Evolutionary conservation across 1,139 yeast genomes (phyloP), one percentile per base, ranked within the genome.

Genomic region (Insectozyma bohioensis): DNA sequence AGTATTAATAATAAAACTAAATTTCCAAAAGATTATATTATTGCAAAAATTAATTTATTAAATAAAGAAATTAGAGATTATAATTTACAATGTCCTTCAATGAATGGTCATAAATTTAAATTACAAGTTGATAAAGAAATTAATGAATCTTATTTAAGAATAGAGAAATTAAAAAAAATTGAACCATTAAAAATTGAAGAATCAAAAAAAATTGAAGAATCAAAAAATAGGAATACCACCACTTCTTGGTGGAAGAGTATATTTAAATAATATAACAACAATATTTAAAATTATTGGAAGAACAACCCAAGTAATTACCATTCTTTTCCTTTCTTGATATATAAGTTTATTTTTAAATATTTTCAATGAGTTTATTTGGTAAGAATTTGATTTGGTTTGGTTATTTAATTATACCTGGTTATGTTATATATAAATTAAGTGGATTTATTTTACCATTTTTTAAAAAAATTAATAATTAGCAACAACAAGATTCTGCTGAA

Each of bases 21-120:
- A 5, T 35, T 43, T 41, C 40, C 33, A 6, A 37, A 45, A 1
- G 48, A 51, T 27, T 79, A 72, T 43, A 63, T 78, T 21, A 48
- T 54, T 0, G 65, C 68, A 5, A 66, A 74, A 35, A 49, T 83
- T 6, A 61, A 58, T 10, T 50, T 63, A 4, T 54, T 86, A 29
- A 87, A 87, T 54, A 70, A 65, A 33, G 62, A 68, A 1, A 71
- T 87, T 13, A 61, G 95, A 15, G 75, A 83, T 12, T 87, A 86
- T 52, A 87, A 87, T 46, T 55, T 87, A 18, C 94, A 85, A 49
- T 85, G 94, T 1, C 96, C 96, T 0, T 59, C 82, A 15, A 35
- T 58, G 4, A 68, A 79, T 1, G 77, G 94, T 1, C 87, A 90
- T 41, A 80, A 80, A 44, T 63, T 83, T 35, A 86, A 86, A 49